Evolutionary conservation across 2,329 filamentous ascomycete species (phyloP).

Genomic region (Pseudogymnoascus sp.): DNA sequence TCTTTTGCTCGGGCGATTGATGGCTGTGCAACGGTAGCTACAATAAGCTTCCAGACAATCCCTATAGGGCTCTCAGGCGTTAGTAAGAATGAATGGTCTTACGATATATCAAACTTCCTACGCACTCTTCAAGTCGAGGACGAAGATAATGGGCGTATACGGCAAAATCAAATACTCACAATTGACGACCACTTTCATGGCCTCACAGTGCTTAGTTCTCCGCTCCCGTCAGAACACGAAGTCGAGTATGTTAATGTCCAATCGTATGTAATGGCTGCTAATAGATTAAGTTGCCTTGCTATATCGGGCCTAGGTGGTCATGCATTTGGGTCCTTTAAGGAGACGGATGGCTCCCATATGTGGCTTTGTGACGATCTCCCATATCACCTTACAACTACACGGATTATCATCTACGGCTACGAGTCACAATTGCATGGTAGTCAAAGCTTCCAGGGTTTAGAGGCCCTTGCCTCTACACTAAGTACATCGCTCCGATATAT

Average conservation of each 20-base stretch:
- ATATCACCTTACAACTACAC: constrained; percentile 16
- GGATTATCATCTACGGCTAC: constrained; percentile 26
- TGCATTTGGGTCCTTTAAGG: constrained; percentile 12
- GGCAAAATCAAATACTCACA: not conserved
- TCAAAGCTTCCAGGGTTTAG: not conserved
- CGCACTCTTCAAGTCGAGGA: not conserved
- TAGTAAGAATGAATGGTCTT: not conserved
- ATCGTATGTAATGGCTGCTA: not conserved
- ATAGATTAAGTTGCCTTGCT: constrained; percentile 1
- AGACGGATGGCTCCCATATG: constrained; percentile 5
- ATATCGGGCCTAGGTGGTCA: constrained; percentile 10
- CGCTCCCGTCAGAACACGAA: not conserved
- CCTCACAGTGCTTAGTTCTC: not conserved
- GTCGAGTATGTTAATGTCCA: not conserved
- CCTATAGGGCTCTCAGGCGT: not conserved
- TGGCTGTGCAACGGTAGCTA: not conserved
- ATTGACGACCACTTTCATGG: not conserved
- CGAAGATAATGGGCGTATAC: not conserved
- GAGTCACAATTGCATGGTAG: constrained; percentile 10
- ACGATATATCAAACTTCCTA: not conserved
- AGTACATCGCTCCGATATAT: not conserved
- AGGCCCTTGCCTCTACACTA: not conserved
- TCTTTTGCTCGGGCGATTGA: not conserved
- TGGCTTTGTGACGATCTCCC: constrained; percentile 11
- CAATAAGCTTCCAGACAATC: not conserved